Evolutionary conservation across 495 filamentous ascomycete genomes (phyloP), one percentile per base, ranked within the genome.

Genomic region (Talaromyces trachyspermus): DNA sequence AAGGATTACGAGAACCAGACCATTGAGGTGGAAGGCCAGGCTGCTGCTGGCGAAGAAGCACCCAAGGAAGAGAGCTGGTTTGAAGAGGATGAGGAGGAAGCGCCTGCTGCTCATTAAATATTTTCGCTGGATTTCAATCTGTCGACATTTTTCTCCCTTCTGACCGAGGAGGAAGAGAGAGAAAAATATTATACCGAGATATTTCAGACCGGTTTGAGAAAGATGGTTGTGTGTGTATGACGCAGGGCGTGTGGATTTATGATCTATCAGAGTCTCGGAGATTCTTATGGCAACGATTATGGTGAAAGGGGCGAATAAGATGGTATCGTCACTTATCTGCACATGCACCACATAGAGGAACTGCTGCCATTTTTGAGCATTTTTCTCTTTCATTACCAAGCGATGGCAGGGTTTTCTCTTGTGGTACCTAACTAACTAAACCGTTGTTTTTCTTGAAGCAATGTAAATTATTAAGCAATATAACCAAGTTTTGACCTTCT

Each of bases 1-100:
- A 86, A 91, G 74, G 78, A 84, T 52, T 99, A 99, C 77, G 89
- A 97, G 80, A 72, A 68, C 57, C 85, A 89, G 76, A 77, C 83
- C 48, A 90, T 97, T 48, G 92, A 99, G 70, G 81, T 97, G 55
- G 92, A 99, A 75, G 91, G 91, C 49, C 83, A 89, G 70, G 69
- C 74, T 29, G 62, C 64, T 48, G 63, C 61, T 27, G 86, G 72
- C 33, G 77, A 77, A 61, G 68, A 70, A 24, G 67, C 68, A 24
- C 74, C 74, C 38, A 74, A 69, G 47, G 81, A 87, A 67, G 72
- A 83, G 58, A 79, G 80, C 61, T 86, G 81, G 81, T 84, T 85
- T 55, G 82, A 82, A 64, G 82, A 85, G 62, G 77, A 80, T 29
- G 54, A 54, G 39, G 70, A 68, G 42, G 73, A 76, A 59, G 70